phyloP scores from a whole-genome alignment of 2,329 filamentous ascomycete genomes.

The Trichoderma sp. region DNA sequence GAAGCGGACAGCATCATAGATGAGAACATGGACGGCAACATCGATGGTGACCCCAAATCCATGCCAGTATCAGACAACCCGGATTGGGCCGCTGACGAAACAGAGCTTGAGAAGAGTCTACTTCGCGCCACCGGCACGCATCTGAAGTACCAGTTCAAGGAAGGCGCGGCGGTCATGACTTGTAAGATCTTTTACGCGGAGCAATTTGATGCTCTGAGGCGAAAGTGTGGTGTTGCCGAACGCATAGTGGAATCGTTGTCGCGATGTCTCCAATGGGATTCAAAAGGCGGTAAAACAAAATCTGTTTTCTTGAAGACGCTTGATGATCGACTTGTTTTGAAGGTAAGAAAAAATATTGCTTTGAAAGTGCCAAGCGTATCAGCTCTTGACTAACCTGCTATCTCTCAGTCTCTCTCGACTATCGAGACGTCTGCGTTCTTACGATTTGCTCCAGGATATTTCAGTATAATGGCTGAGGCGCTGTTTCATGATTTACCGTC shows the following conservation, averaged over 20 bases:
- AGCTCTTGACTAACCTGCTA: neutral
- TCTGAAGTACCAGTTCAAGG: slow-evolving; percentile 92
- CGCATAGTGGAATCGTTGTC: slow-evolving; percentile 95
- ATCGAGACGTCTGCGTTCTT: slow-evolving; percentile 94
- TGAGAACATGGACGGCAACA: slow-evolving; percentile 41
- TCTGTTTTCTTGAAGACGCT: slow-evolving; percentile 96
- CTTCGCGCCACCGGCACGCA: slow-evolving; percentile 86
- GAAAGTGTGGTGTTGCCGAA: slow-evolving; percentile 90
- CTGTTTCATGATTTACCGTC: slow-evolving; percentile 94
- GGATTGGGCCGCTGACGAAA: slow-evolving; percentile 59
- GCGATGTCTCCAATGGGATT: slow-evolving; percentile 96
- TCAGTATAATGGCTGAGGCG: slow-evolving; percentile 94
- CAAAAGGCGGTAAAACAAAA: slow-evolving; percentile 96
- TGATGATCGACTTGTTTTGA: slow-evolving; percentile 91
- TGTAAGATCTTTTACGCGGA: slow-evolving; percentile 99
- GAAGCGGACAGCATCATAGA: slow-evolving; percentile 48
- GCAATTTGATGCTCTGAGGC: slow-evolving; percentile 91
- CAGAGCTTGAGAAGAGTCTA: slow-evolving; percentile 82
- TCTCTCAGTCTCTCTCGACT: slow-evolving; percentile 74
- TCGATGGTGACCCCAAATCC: slow-evolving; percentile 37
- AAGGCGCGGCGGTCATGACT: slow-evolving; percentile 90
- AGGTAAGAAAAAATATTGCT: slow-evolving; percentile 45
- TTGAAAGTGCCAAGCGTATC: neutral
- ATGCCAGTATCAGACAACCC: slow-evolving; percentile 43
- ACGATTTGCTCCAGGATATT: slow-evolving; percentile 94